phyloP scores from a whole-genome alignment of 2,329 filamentous ascomycete species.

The Rhytidhysteron rufulum region DNA sequence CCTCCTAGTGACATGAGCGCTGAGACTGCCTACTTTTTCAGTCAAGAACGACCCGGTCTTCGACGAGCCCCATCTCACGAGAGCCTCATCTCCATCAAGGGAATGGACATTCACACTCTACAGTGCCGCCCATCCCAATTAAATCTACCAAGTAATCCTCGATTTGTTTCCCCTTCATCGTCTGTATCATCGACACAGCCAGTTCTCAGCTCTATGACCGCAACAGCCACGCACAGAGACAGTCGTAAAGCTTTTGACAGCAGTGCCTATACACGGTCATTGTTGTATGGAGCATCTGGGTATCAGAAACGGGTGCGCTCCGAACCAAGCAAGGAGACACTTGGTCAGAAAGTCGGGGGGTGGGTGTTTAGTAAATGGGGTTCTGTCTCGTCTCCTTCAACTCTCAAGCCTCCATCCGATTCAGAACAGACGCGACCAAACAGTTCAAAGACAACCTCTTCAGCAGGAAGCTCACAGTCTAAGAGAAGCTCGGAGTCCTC shows the following conservation, averaged over 20 bases:
- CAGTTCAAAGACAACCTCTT: conserved; percentile 6
- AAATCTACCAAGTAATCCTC: conserved; percentile 51
- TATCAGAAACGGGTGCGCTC: conserved; percentile 20
- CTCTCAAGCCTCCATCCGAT: conserved; percentile 1
- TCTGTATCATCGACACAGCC: conserved; percentile 40
- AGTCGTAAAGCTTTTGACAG: conserved; percentile 48
- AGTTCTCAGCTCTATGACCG: conserved; percentile 43
- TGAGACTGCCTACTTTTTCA: conserved; percentile 30
- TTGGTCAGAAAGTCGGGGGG: conserved; percentile 58
- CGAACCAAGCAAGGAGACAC: conserved; percentile 15
- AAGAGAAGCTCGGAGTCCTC: neutral
- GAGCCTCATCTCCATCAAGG: conserved; percentile 80
- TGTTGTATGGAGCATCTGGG: conserved; percentile 28
- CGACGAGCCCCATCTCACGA: conserved; percentile 75
- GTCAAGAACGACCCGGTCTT: conserved; percentile 42
- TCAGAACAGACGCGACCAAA: conserved; percentile 1
- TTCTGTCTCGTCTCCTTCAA: conserved; percentile 25
- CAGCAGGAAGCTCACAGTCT: neutral
- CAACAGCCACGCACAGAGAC: conserved; percentile 44
- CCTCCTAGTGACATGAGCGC: conserved; percentile 15
- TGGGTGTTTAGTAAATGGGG: conserved; percentile 66
- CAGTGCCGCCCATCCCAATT: conserved; percentile 73
- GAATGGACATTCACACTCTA: conserved; percentile 85
- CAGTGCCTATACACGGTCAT: conserved; percentile 53
- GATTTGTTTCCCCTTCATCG: conserved; percentile 45